phyloP scores from a whole-genome alignment of 1,284 basidiomycete species.

The Ustilago hordei region DNA sequence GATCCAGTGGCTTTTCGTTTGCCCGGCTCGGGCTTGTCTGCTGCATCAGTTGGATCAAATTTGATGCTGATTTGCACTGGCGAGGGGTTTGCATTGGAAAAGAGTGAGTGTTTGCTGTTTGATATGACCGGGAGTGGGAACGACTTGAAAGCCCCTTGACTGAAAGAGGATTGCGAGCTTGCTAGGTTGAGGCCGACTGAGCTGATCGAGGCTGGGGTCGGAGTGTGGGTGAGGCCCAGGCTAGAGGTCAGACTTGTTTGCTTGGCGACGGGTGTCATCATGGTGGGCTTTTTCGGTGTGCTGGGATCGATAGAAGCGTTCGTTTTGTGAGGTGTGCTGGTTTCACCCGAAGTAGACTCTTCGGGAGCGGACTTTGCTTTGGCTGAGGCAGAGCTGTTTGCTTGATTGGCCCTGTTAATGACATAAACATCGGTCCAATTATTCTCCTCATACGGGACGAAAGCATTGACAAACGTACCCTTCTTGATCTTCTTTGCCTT shows the following conservation, averaged over 20 bases:
- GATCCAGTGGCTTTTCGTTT: neutral
- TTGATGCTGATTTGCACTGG: neutral
- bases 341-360: neutral
- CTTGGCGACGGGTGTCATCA: neutral
- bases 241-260: neutral
- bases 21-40: neutral
- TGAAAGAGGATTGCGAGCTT: neutral
- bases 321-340: neutral
- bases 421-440: neutral
- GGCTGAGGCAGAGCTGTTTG: neutral
- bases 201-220: neutral
- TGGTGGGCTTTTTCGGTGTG: neutral
- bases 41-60: neutral
- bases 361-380: neutral
- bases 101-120: neutral
- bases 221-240: neutral
- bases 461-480: neutral
- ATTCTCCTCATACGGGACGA: neutral
- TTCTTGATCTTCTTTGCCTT: neutral
- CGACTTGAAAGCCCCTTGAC: neutral
- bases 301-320: neutral
- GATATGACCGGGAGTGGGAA: neutral
- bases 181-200: slow-evolving; percentile 24
- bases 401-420: neutral
- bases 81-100: neutral